Evolutionary conservation across 2,329 filamentous ascomycete species (phyloP), one percentile per base, ranked within the genome.

Genomic region (Aspergillus japonicus): DNA sequence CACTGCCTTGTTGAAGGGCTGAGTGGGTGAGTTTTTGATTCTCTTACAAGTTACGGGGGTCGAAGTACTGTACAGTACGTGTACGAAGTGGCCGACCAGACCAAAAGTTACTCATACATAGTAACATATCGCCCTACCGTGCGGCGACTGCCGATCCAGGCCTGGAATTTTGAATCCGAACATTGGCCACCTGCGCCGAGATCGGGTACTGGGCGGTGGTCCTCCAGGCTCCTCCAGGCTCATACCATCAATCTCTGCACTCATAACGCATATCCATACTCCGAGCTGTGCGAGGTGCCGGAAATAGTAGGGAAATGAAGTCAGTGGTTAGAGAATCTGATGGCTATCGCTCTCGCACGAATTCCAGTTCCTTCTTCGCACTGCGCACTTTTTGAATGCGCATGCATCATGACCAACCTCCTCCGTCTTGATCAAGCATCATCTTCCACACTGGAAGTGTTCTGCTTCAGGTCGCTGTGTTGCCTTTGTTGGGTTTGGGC

Each of bases 331-430:
- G 39, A 44, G 39, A 44, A 1, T 19, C 1, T 0, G 8, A 19
- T 19, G 12, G 14, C 14, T 19, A 2, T 44, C 5, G 19, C 35
- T 23, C 4, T 12, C 14, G 33, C 16, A 16, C 16, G 12, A 11
- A 29, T 29, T 35, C 11, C 0, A 16, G 10, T 6, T 35, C 12
- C 11, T 35, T 35, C 11, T 35, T 35, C 33, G 14, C 11, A 35
- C 14, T 12, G 2, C 2, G 33, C 33, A 16, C 12, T 12, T 35
- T 10, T 44, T 19, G 16, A 10, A 19, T n/a, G n/a, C 16, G 39
- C 24, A 55, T 55, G 53, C 53, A 55, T 55, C 31, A 12, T 47
- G 53, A 55, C 53, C 53, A 55, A 11, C 14, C 24, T 55, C 23
- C 53, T 55, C 53, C 53, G 53, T 47, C 23, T 33, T 48, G 33